Base-by-base conservation (phyloP, 768 basidiomycete genomes). In the Neoboletus magnificus region DNA sequence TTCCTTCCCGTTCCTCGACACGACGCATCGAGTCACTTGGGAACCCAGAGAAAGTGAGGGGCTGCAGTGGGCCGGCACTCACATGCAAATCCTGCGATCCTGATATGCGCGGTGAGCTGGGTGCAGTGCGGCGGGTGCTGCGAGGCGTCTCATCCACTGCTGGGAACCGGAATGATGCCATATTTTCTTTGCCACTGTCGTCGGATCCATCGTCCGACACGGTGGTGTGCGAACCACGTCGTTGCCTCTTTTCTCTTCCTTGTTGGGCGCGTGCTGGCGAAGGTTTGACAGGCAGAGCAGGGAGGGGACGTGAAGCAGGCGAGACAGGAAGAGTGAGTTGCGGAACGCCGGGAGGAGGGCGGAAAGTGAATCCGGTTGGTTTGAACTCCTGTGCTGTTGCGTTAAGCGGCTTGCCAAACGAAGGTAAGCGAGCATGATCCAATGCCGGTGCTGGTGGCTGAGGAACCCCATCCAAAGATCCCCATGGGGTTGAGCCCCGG, bases 311-410 rank as follows among this genome's bases (percentile, higher is more conserved):
- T 11, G 64, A 59, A 52, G 66, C 52, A 41, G 68, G 62, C 27
- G 69, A 60, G 8, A 59, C 51, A 25, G 77, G 70, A 58, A 72
- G 63, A 36, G 65, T 44, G 71, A 90, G 77, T 45, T 81, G 77
- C 18, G 89, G 87, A 7, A 82, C 82, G 48, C 81, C 86, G 11
- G 81, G 70, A 15, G 88, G 86, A 30, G 84, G 82, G n/a, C 79
- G 77, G 80, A 93, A 93, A 18, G 82, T 89, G 71, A 93, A 93
- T 18, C 79, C 79, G 4, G 73, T 70, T 9, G 91, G 91, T 65
- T 86, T 91, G 73, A 93, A 93, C 69, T 91, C 91, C 15, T 80
- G 80, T 3, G 91, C 91, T 22, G 85, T 79, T 6, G 82, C 83
- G 65, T 92, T 93, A 53, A 93, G 80, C n/a, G 85, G 82, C 62